phyloP scores from a whole-genome alignment of 768 basidiomycete species.

The Guyanaporus albipodus region DNA sequence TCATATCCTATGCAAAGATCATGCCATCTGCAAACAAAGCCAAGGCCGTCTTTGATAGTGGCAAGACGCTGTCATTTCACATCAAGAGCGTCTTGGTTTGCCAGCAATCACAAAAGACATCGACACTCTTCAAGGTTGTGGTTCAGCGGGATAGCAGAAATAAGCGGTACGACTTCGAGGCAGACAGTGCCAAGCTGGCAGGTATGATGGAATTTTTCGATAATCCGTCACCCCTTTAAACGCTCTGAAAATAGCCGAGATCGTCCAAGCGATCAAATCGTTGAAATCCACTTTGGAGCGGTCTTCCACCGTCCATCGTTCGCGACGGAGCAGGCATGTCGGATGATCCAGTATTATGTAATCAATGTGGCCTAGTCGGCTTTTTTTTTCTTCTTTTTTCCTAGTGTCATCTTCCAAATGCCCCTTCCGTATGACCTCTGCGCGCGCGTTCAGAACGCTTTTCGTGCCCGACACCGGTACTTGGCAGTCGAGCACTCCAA shows the following conservation, averaged over 20 bases:
- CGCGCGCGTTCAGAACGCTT: conserved; percentile 88
- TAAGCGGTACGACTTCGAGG: conserved; percentile 97
- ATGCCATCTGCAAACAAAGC: conserved; percentile 81
- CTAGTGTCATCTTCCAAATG: conserved; percentile 22
- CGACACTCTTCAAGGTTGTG: conserved; percentile 84
- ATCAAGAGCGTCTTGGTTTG: conserved; percentile 82
- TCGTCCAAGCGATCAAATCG: conserved; percentile 67
- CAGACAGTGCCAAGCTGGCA: conserved; percentile 78
- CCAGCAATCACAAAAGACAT: conserved; percentile 77
- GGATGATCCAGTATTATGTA: conserved; percentile 27
- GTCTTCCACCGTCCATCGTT: conserved; percentile 56
- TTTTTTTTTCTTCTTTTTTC: not conserved
- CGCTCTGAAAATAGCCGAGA: conserved; percentile 49
- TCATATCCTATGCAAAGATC: conserved; percentile 48
- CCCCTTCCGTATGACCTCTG: conserved; percentile 83
- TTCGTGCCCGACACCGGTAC: conserved; percentile 76
- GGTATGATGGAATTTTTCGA: conserved; percentile 40
- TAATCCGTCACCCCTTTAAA: not conserved
- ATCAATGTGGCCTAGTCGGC: not conserved
- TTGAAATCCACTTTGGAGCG: conserved; percentile 64
- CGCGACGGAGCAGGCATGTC: conserved; percentile 60
- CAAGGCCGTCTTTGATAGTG: conserved; percentile 81
- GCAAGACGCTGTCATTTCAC: conserved; percentile 90
- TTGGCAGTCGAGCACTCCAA: conserved; percentile 79
- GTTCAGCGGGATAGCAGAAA: conserved; percentile 69